phyloP scores from a whole-genome alignment of 2,329 filamentous ascomycete species.

The Penicillium sp. region DNA sequence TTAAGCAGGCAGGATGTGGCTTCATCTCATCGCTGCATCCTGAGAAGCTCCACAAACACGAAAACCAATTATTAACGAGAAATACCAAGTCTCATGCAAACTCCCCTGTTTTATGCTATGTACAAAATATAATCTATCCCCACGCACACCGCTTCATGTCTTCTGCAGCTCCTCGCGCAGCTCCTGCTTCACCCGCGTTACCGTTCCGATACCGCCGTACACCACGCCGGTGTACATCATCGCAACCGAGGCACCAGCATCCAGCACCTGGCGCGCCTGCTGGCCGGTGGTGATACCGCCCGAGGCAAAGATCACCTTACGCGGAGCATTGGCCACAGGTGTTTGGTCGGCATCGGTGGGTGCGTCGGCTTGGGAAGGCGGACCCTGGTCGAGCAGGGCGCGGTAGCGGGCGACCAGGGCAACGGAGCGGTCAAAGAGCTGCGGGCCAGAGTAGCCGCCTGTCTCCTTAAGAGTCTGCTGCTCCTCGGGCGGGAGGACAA shows the following conservation, averaged over 20 bases:
- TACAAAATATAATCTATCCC: slow-evolving; percentile 17
- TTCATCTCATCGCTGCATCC: neutral
- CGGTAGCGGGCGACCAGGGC: slow-evolving; percentile 76
- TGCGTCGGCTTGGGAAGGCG: slow-evolving; percentile 21
- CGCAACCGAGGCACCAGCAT: slow-evolving; percentile 82
- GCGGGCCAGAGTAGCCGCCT: slow-evolving; percentile 86
- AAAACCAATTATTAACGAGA: neutral
- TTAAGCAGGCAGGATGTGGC: slow-evolving; percentile 7
- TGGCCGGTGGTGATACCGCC: slow-evolving; percentile 87
- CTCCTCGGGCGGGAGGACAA: slow-evolving; percentile 62
- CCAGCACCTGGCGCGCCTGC: slow-evolving; percentile 74
- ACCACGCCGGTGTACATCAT: slow-evolving; percentile 82
- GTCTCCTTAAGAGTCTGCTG: slow-evolving; percentile 64
- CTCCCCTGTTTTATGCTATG: slow-evolving; percentile 17
- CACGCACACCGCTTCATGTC: slow-evolving; percentile 18
- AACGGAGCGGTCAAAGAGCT: slow-evolving; percentile 76
- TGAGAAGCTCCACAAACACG: neutral
- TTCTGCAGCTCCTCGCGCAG: slow-evolving; percentile 38
- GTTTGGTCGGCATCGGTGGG: slow-evolving; percentile 15
- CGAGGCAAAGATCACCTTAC: slow-evolving; percentile 85
- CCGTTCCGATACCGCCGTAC: slow-evolving; percentile 58
- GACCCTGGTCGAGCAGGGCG: slow-evolving; percentile 55
- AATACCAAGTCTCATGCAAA: neutral
- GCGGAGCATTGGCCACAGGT: slow-evolving; percentile 15
- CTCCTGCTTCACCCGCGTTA: slow-evolving; percentile 50